Percentiles rank a stretch among this genome's conserved stretches.
Evolutionary conservation across 2,329 filamentous ascomycete genomes (phyloP).

Genomic region (Lachnellula subtilissima): DNA sequence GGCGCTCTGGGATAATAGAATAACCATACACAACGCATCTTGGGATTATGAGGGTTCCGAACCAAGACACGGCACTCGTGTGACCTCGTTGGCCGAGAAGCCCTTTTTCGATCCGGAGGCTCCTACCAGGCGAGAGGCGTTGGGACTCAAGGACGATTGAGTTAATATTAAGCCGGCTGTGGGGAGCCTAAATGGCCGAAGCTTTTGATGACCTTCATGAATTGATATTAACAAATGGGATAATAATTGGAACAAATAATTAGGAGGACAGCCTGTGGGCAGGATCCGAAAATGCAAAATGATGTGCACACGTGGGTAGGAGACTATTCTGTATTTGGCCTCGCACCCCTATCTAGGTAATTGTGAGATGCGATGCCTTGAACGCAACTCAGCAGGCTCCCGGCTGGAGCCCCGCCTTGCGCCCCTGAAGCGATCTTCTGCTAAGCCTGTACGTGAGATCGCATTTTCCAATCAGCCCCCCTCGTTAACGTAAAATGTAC

Average conservation of each 20-base stretch:
- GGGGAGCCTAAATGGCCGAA: neutral
- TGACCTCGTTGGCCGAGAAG: constrained; percentile 67
- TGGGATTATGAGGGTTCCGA: constrained; percentile 68
- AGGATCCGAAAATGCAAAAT: too few relatives aligned
- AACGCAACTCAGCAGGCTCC: too few relatives aligned
- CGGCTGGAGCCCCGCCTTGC: too few relatives aligned
- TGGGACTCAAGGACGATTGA: constrained; percentile 55
- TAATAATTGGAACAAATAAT: neutral
- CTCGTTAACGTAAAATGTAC: too few relatives aligned
- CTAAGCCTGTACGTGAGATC: too few relatives aligned
- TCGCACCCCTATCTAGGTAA: too few relatives aligned
- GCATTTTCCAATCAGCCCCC: too few relatives aligned
- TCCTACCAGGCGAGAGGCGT: constrained; percentile 60
- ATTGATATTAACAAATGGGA: neutral
- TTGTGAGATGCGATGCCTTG: too few relatives aligned
- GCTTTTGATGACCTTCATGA: neutral
- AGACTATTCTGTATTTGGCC: too few relatives aligned
- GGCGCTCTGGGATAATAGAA: constrained; percentile 68
- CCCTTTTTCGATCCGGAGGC: constrained; percentile 62
- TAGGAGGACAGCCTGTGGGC: neutral
- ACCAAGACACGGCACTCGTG: constrained; percentile 66
- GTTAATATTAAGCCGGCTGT: neutral
- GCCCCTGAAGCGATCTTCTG: too few relatives aligned
- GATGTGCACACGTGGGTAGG: too few relatives aligned
- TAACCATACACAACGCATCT: constrained; percentile 69